Evolutionary conservation across 805 yeast species (phyloP), one percentile per base, ranked within the genome.

Genomic region (Metschnikowia dekortorum): DNA sequence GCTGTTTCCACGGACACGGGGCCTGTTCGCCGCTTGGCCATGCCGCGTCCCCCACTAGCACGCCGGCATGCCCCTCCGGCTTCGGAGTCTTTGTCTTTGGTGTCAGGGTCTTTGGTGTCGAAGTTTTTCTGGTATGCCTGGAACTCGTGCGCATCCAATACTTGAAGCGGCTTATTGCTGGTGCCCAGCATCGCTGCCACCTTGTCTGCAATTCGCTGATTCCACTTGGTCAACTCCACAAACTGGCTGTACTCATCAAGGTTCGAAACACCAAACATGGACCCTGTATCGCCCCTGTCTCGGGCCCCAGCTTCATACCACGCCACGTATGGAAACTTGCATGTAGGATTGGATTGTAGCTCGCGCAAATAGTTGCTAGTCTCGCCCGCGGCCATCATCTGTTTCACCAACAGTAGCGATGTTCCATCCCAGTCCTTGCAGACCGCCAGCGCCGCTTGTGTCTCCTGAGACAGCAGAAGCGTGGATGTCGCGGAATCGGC

Each of bases 161-260:
- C 52, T 4, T 51, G 45, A 16, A 52, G 50, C 29, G 50, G 52
- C 37, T 33, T 49, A n/a, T 40, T 35, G 11, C 46, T 48, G 3
- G 30, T 26, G 14, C 16, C 33, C 22, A 47, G 44, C 37, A 45
- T 34, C 5, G 30, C 47, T 6, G 53, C 45, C 34, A 62, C 50
- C 49, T 60, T 58, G 4, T 60, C 53, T 33, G 61, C 61, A 37
- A 71, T 69, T 28, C 47, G 44, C 44, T 73, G 71, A 50, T 71
- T 66, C 31, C 72, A 49, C 44, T 67, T 69, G 26, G 71, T 64
- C 56, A 66, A 65, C 47, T 64, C 65, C 10, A 69, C 61, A 50
- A 65, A 73, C 39, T 56, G 61, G 39, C 53, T 55, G 54, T 63
- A 73, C 50, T 73, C 78, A 52, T 69, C 71, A 16, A 72, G 54